A percentile compares a stretch with the other conserved stretches of the same genome.
phyloP scores from a whole-genome alignment of 305 asterid species.

The Andrographis paniculata region DNA sequence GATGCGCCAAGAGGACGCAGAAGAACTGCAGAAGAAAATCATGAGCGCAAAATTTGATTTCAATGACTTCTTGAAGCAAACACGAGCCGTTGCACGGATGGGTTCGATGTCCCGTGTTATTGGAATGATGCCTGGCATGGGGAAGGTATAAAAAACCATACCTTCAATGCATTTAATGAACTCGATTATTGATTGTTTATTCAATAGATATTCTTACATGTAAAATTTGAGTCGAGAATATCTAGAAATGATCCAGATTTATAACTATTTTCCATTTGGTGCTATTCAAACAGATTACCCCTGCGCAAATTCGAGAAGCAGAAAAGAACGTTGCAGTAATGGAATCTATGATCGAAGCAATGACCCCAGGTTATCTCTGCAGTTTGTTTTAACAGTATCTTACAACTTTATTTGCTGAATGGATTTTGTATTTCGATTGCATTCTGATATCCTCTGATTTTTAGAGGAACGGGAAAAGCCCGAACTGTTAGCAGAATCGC shows the following conservation, averaged over 20 bases:
- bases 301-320: conserved; percentile 96
- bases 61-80: conserved; percentile 94
- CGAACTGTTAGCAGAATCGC: conserved; percentile 89
- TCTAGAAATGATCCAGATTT: conserved; percentile 14
- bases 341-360: conserved; percentile 95
- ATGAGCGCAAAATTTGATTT: conserved; percentile 97
- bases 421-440: no score
- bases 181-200: no score
- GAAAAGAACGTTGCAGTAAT: conserved; percentile 74
- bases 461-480: conserved; percentile 98
- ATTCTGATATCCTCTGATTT: conserved; percentile 11
- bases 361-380: conserved; percentile 69
- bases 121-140: conserved; percentile 99
- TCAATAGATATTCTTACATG: no score
- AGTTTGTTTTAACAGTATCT: conserved; percentile 1
- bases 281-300: conserved; percentile 62
- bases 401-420: conserved; percentile 9
- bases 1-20: conserved; percentile 99
- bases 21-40: conserved; percentile 93
- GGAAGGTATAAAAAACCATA: conserved; percentile 47
- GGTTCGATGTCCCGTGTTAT: conserved; percentile 97
- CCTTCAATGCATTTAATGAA: no score
- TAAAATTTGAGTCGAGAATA: conserved; percentile 7
- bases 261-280: conserved; percentile 16
- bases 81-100: conserved; percentile 91